Percentiles rank a stretch among this genome's conserved stretches.
Evolutionary conservation across 345 rosid genomes (phyloP).

Genomic region (Balakata baccata): DNA sequence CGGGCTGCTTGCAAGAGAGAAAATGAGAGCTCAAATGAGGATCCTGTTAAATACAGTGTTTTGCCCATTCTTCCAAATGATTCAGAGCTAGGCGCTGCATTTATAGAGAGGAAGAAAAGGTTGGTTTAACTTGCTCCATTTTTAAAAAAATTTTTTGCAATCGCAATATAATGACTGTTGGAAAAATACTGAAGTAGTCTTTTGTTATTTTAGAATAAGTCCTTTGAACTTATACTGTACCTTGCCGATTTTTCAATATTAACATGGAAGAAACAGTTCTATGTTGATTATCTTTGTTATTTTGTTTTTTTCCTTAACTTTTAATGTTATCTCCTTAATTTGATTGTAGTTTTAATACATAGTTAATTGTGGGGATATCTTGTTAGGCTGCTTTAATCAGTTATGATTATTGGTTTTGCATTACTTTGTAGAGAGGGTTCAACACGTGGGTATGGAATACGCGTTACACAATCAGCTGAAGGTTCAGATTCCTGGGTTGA

Average conservation of each 20-base stretch:
- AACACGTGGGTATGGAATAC: conserved; percentile 64
- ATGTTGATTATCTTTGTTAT: neutral
- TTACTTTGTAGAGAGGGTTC: conserved; percentile 71
- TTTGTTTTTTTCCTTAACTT: neutral
- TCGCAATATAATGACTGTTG: neutral
- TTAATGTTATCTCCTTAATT: neutral
- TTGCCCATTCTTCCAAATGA: conserved; percentile 59
- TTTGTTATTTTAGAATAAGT: too few relatives aligned
- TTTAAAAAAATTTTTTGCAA: neutral
- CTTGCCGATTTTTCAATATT: neutral
- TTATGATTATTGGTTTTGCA: conserved; percentile 3
- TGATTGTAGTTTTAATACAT: neutral
- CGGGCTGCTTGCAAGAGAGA: conserved; percentile 50
- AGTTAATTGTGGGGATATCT: neutral
- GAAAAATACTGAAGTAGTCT: neutral
- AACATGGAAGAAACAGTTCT: neutral
- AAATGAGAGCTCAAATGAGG: conserved; percentile 31
- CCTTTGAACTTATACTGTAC: neutral
- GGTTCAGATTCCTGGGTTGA: conserved; percentile 97
- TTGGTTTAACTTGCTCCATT: conserved; percentile 14
- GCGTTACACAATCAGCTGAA: conserved; percentile 56
- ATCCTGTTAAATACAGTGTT: conserved; percentile 28
- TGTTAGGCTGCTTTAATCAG: neutral
- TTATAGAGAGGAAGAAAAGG: conserved; percentile 61
- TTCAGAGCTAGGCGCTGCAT: conserved; percentile 57